Evolutionary conservation across 2,329 filamentous ascomycete genomes (phyloP).

Genomic region (Neofusicoccum umdonicola): DNA sequence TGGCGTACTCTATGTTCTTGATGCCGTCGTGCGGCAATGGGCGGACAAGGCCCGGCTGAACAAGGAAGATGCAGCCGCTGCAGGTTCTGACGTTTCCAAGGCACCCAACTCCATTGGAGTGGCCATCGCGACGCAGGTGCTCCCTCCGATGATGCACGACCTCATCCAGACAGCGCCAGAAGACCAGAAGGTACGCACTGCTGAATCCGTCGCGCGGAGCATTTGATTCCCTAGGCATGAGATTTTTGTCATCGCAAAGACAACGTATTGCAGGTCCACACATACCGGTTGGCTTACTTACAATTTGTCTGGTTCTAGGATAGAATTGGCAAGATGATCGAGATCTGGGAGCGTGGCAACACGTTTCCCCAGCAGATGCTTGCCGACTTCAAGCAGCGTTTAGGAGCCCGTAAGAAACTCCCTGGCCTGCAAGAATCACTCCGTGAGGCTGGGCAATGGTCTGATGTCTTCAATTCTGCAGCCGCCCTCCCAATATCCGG

Average conservation of each 20-base stretch:
- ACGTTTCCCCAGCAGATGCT: conserved; percentile 85
- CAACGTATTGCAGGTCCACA: neutral
- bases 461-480: conserved; percentile 21
- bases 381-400: conserved; percentile 68
- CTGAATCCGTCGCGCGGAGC: conserved; percentile 46
- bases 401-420: conserved; percentile 11
- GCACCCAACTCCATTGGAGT: conserved; percentile 15
- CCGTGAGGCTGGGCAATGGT: conserved; percentile 1
- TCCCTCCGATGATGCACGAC: conserved; percentile 93
- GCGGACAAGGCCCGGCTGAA: conserved; percentile 88
- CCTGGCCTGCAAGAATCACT: neutral
- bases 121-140: conserved; percentile 89
- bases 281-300: neutral
- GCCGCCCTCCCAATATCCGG: neutral
- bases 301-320: conserved; percentile 54
- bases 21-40: conserved; percentile 99
- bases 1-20: conserved; percentile 99
- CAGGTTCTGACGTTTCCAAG: conserved; percentile 54
- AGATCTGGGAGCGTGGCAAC: conserved; percentile 95
- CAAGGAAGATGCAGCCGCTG: conserved; percentile 74
- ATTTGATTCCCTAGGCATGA: neutral
- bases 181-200: conserved; percentile 81
- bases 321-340: conserved; percentile 91
- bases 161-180: conserved; percentile 83
- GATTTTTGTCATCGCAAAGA: neutral